Evolutionary conservation across 257 asterid species (phyloP), one percentile per base, ranked within the genome.

Genomic region (Cruciata laevipes): DNA sequence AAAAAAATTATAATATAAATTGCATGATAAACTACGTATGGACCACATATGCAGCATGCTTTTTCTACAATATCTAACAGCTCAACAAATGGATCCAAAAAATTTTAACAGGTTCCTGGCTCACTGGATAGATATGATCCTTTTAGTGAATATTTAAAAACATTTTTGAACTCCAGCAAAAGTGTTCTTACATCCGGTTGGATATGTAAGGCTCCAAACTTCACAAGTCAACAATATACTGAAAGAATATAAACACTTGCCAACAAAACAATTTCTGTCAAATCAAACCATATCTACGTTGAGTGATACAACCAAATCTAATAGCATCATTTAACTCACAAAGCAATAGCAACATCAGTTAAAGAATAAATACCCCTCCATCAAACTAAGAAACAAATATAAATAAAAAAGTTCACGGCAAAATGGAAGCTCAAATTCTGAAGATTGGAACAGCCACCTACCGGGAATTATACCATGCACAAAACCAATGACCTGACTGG

Each of bases 401-500:
- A 47, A 47, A 32, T 2, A 61, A 31, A 33, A 55, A 13, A 8
- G 49, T 47, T 17, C 7, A 51, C 18, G 5, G 12, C 37, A 23
- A 30, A 71, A 13, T 25, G 42, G 47, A 57, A 35, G 20, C 12
- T n/a, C 30, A 63, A 72, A 56, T 30, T 62, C 27, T 47, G 62
- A 23, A 51, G 37, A 70, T 27, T 18, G 47, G 23, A 60, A 74
- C 21, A 21, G 61, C 79, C 77, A 71, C 96, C 56, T 84, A 93
- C 99, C 99, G 68, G 99, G 96, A 71, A 93, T 85, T 66, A 90
- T 70, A 73, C 85, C 91, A 71, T 86, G 89, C 67, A 89, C 78
- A 80, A 90, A 90, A 79, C 97, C 89, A 75, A 93, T 87, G 73
- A 88, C 97, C 79, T 93, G 99, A 80, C 99, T 93, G 68, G 99